A percentile compares a stretch with the other conserved stretches of the same genome.
phyloP scores from a whole-genome alignment of 345 rosid species.

The Orychophragmus violaceus region DNA sequence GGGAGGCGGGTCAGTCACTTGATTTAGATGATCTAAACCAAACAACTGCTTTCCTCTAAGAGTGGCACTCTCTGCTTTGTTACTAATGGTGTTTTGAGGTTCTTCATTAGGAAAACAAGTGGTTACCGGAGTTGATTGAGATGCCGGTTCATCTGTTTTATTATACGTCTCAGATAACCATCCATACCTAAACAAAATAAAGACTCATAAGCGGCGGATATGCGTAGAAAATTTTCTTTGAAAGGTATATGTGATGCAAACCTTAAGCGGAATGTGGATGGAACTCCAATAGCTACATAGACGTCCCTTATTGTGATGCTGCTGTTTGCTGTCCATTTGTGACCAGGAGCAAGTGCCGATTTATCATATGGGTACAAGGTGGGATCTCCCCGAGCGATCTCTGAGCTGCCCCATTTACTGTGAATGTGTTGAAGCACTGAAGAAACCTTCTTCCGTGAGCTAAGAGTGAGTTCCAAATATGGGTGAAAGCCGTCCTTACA shows the following conservation, averaged over 20 bases:
- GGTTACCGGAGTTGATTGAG: slow-evolving; percentile 28
- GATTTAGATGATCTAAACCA: slow-evolving; percentile 22
- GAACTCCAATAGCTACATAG: slow-evolving; percentile 55
- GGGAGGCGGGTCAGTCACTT: slow-evolving; percentile 27
- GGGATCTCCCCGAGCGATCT: slow-evolving; percentile 57
- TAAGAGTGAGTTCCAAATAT: slow-evolving; percentile 79
- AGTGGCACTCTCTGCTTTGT: neutral
- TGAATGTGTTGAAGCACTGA: slow-evolving; percentile 68
- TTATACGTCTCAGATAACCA: slow-evolving; percentile 46
- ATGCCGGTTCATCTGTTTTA: slow-evolving; percentile 22
- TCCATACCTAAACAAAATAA: slow-evolving; percentile 57
- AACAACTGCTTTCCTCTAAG: slow-evolving; percentile 22
- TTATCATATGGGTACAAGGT: slow-evolving; percentile 48
- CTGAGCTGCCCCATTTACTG: slow-evolving; percentile 66
- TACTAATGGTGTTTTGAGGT: slow-evolving; percentile 14
- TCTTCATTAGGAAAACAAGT: slow-evolving; percentile 33
- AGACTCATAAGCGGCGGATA: slow-evolving; percentile 13
- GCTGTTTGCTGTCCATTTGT: slow-evolving; percentile 53
- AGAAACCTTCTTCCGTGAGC: slow-evolving; percentile 56
- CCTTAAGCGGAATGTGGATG: slow-evolving; percentile 81
- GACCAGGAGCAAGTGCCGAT: slow-evolving; percentile 24
- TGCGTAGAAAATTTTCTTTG: slow-evolving; percentile 4
- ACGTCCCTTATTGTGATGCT: slow-evolving; percentile 48
- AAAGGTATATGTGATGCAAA: slow-evolving; percentile 13
- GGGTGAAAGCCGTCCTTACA: slow-evolving; percentile 80